Base-by-base conservation (phyloP, 768 basidiomycete genomes). In the Mycena chlorophos region DNA sequence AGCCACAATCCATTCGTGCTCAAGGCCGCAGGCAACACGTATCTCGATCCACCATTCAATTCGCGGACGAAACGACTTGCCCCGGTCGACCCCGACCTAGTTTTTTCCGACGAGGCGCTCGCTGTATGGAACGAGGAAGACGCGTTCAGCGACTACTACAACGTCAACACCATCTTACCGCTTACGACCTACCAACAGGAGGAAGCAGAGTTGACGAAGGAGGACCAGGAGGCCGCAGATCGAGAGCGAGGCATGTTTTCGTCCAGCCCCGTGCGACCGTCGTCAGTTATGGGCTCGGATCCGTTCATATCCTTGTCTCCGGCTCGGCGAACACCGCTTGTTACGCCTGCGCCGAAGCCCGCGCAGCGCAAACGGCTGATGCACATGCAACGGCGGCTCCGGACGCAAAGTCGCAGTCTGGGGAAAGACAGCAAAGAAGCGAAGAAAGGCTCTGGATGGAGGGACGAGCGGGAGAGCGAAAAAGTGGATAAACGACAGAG, bases 1-100 rank as follows among this genome's bases (percentile, higher is more conserved):
- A 81, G 86, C 3, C 88, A 88, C 63, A 74, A 74, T 25, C 88
- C 88, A 0, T 77, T 78, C 56, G 72, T 88, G 10, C 88, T 90
- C 66, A 61, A 63, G 5, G 85, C 84, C 1, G 70, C 71, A 20
- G 83, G 82, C 22, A 69, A 73, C 26, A 73, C 76, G 19, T 68
- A 69, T 43, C 68, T 81, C 49, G 56, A 22, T 49, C 55, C 31
- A 46, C 56, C 30, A 49, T 55, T 45, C 64, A 60, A 17, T 54
- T 60, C 20, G 62, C 67, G 8, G 5, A 22, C 57, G 3, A 70
- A 69, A 10, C 62, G 59, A 2, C 68, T 69, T 1, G 60, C 60
- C 10, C 64, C 65, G 19, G 49, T 57, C 6, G 65, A 69, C 10
- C 60, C 61, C 8, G 50, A 55, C 1, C 63, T 66, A 26, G 64